These are phyloP conservation scores for Olyra latifolia DNA, from an alignment of 176 grass and related monocot species.

Conservation along the genomic window DNA sequence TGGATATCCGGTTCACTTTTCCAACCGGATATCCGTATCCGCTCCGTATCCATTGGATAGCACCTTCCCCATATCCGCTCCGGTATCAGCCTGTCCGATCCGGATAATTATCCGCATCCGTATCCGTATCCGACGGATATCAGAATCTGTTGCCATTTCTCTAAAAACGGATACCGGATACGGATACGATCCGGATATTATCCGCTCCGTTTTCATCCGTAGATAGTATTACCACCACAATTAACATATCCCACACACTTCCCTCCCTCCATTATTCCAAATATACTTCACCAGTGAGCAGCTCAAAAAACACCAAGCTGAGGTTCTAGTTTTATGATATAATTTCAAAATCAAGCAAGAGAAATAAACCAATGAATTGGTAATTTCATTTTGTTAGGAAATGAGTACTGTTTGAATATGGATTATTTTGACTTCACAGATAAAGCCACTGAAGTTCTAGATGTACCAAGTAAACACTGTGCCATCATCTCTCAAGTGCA, in stretches of 20 bases:
- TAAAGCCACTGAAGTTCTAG: neutral
- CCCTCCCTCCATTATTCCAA: neutral
- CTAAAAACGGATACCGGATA: too few relatives aligned
- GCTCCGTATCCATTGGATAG: too few relatives aligned
- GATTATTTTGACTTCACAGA: neutral
- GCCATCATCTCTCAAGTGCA: neutral
- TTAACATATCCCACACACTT: neutral
- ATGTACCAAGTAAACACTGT: neutral
- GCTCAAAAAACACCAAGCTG: neutral
- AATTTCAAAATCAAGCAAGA: neutral
- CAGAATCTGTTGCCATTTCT: too few relatives aligned
- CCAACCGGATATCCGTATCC: too few relatives aligned
- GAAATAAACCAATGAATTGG: neutral
- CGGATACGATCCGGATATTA: too few relatives aligned
- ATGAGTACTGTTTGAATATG: neutral
- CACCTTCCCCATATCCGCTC: too few relatives aligned
- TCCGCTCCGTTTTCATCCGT: too few relatives aligned
- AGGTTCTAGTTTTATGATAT: neutral
- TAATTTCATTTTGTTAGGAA: neutral
- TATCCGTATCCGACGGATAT: too few relatives aligned
- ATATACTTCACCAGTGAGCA: constrained; percentile 8
- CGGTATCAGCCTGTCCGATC: too few relatives aligned
- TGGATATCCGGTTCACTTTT: too few relatives aligned
- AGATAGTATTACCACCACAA: neutral
- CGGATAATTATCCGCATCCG: too few relatives aligned